Evolutionary conservation across 1,284 basidiomycete genomes (phyloP).

Genomic region (Sphaerobolus stellatus): DNA sequence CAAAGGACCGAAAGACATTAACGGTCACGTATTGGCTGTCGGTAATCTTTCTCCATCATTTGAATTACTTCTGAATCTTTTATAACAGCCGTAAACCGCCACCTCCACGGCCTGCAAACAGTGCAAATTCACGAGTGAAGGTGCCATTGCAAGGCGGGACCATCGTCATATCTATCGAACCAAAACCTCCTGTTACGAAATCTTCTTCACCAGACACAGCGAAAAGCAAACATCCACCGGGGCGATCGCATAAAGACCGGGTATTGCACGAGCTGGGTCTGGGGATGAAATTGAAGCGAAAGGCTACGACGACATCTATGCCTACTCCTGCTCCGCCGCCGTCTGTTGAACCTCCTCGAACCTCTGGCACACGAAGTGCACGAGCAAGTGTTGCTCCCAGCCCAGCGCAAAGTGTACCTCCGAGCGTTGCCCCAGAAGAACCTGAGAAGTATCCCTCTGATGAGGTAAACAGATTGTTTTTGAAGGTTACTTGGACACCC

Average conservation of each 20-base stretch:
- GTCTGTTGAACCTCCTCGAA: background rate
- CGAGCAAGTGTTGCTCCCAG: no score
- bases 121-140: slow-evolving; percentile 38
- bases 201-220: background rate
- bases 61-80: slow-evolving; percentile 38
- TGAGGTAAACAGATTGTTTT: slow-evolving; percentile 58
- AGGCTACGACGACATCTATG: background rate
- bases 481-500: slow-evolving; percentile 68
- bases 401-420: no score
- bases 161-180: slow-evolving; percentile 48
- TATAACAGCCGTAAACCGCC: slow-evolving; percentile 16
- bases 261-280: slow-evolving; percentile 11
- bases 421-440: no score
- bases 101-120: slow-evolving; percentile 13
- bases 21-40: slow-evolving; percentile 76
- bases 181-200: background rate
- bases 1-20: slow-evolving; percentile 61
- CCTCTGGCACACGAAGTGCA: background rate
- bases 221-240: slow-evolving; percentile 3
- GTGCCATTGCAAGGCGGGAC: slow-evolving; percentile 59
- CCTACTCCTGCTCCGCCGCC: background rate
- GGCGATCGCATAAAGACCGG: slow-evolving; percentile 11
- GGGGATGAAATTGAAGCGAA: slow-evolving; percentile 2
- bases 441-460: slow-evolving; percentile 61
- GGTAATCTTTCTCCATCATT: slow-evolving; percentile 27